Evolutionary conservation across 371 early-diverging fungal genomes (phyloP), one percentile per base, ranked within the genome.

Genomic region (Synchytrium microbalum): DNA sequence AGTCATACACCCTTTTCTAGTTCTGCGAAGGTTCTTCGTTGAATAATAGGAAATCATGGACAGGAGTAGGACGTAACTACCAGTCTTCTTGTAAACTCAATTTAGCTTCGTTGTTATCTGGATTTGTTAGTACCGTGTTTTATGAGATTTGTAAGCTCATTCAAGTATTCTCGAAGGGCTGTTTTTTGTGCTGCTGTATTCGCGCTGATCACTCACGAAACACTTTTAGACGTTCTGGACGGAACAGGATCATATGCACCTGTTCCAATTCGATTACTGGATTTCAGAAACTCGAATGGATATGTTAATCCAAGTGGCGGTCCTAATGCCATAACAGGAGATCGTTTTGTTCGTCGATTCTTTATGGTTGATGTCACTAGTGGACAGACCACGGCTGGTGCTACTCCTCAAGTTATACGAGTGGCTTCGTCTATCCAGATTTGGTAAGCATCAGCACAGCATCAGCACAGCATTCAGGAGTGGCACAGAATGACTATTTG

Each of bases 291-390:
- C 23, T 27, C 65, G 3, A 59, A 60, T 56, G 16, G 52, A 3
- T 52, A 59, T 33, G 62, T 71, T 28, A 70, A 70, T 27, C 14
- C 31, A 28, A 60, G 58, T 25, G 33, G 63, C 29, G 62, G 62
- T 54, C 61, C 64, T 14, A 60, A 52, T n/a, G 71, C 69, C 52
- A 72, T 65, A 51, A 63, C 69, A 3, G 62, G 63, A 27, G 64
- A 59, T 52, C 51, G 53, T n/a, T 69, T 77, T 53, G 64, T 72
- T 28, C 29, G 78, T 23, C 59, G 81, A 24, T 78, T 80, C 59
- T 74, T 78, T 38, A 19, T 72, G 33, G 46, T 74, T 32, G 81
- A 80, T 62, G 70, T 64, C 13, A 62, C 66, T 10, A 74, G 73
- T 60, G 81, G 81, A 1, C 46, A 38, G 46, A 38, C 46, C 10